phyloP scores from a whole-genome alignment of 192 early-diverging fungal species.

The Backusella tuberculispora region DNA sequence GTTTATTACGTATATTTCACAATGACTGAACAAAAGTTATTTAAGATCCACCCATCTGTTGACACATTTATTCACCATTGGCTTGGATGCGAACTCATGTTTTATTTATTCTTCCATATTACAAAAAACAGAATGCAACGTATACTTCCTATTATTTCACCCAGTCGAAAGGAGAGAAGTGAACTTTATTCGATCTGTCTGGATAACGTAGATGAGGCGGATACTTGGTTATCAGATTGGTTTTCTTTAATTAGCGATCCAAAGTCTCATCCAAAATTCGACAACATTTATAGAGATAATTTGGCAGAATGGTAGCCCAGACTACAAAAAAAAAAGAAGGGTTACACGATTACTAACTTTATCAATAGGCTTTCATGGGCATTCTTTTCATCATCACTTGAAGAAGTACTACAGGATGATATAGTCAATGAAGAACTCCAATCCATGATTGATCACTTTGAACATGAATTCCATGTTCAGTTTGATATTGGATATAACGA shows the following conservation, averaged over 20 bases:
- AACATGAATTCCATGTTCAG: constrained; percentile 7
- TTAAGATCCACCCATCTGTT: neutral
- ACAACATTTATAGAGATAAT: constrained; percentile 32
- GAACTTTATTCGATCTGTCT: constrained; percentile 29
- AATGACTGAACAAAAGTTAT: neutral
- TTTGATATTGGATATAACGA: constrained; percentile 34
- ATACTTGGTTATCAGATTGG: constrained; percentile 32
- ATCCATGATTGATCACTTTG: constrained; percentile 30
- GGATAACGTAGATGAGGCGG: constrained; percentile 16
- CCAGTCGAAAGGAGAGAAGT: constrained; percentile 21
- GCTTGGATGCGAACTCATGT: constrained; percentile 34
- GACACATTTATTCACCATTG: constrained; percentile 38
- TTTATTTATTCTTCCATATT: constrained; percentile 37
- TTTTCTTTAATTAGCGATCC: constrained; percentile 20
- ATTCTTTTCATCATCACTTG: constrained; percentile 26
- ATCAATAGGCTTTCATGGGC: constrained; percentile 37
- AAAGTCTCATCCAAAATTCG: constrained; percentile 3
- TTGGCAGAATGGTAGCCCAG: constrained; percentile 39
- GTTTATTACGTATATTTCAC: constrained; percentile 35
- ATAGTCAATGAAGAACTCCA: constrained; percentile 9
- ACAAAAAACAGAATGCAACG: constrained; percentile 39
- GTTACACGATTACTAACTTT: neutral
- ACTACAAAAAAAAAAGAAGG: too few species aligned
- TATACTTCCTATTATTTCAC: neutral
- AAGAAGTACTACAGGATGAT: constrained; percentile 18